Percentiles rank a stretch among this genome's conserved stretches.
Evolutionary conservation across 2,329 filamentous ascomycete genomes (phyloP).

Genomic region (Byssochlamys sp.): DNA sequence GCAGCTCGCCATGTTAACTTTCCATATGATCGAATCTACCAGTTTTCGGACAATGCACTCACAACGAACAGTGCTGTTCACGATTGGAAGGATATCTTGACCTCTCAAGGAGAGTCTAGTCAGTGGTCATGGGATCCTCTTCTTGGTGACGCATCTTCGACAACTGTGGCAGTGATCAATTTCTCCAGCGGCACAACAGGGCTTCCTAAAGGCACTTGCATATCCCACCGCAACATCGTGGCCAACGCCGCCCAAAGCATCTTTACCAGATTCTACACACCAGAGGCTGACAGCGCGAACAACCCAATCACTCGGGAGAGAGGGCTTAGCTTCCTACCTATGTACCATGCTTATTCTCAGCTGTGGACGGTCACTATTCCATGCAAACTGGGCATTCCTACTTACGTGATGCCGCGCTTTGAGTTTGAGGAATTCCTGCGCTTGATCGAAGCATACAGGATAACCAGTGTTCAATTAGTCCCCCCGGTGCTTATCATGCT

Average conservation of each 20-base stretch:
- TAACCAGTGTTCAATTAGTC: constrained; percentile 58
- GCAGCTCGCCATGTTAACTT: neutral
- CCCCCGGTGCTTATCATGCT: constrained; percentile 67
- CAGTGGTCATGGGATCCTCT: constrained; percentile 17
- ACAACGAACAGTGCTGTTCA: neutral
- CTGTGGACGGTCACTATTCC: constrained; percentile 52
- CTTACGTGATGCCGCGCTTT: constrained; percentile 72
- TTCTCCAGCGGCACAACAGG: constrained; percentile 69
- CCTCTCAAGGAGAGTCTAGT: constrained; percentile 12
- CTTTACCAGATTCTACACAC: neutral
- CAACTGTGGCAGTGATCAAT: constrained; percentile 57
- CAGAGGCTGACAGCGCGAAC: constrained; percentile 43
- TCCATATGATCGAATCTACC: neutral
- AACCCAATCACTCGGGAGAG: constrained; percentile 42
- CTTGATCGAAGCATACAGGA: constrained; percentile 56
- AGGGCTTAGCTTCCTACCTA: constrained; percentile 61
- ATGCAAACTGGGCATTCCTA: constrained; percentile 49
- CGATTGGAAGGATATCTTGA: constrained; percentile 1
- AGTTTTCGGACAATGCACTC: neutral
- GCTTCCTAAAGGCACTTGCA: constrained; percentile 72
- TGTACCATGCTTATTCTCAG: constrained; percentile 60
- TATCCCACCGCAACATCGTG: constrained; percentile 68
- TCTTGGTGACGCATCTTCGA: constrained; percentile 7
- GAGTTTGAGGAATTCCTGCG: constrained; percentile 64
- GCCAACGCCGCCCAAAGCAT: constrained; percentile 46